Evolutionary conservation across 164 flowering plant species (phyloP).

Genomic region (Houttuynia cordata): DNA sequence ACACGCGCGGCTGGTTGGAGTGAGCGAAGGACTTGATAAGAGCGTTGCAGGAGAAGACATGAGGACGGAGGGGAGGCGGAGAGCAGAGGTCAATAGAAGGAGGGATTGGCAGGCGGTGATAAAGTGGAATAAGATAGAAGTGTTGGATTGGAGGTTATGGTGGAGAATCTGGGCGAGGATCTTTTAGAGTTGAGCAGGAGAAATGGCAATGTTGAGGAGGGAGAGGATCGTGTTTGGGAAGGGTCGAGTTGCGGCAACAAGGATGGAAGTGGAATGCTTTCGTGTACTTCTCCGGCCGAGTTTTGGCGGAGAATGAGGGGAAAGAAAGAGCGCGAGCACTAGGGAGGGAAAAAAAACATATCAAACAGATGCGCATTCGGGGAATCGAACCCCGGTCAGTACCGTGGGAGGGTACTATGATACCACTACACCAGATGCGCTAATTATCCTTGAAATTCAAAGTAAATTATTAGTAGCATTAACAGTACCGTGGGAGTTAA

Average conservation of each 20-base stretch:
- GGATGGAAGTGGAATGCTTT: too few relatives aligned
- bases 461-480: too few relatives aligned
- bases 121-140: conserved; percentile 29
- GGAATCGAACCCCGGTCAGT: conserved; percentile 98
- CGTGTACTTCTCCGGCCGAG: too few relatives aligned
- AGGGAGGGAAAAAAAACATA: too few relatives aligned
- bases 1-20: conserved; percentile 17
- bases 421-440: background rate
- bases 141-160: conserved; percentile 27
- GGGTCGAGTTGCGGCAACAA: conserved; percentile 1
- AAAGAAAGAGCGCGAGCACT: too few relatives aligned
- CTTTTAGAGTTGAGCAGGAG: conserved; percentile 27
- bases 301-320: too few relatives aligned
- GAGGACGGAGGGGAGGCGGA: conserved; percentile 22
- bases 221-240: conserved; percentile 14
- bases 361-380: conserved; percentile 28
- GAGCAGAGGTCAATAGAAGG: conserved; percentile 21
- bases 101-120: conserved; percentile 31
- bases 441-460: too few relatives aligned
- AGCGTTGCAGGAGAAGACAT: conserved; percentile 39
- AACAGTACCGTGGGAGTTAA: too few relatives aligned
- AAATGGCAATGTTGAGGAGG: conserved; percentile 15
- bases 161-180: conserved; percentile 46
- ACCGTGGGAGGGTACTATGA: conserved; percentile 47
- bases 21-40: conserved; percentile 42